Base-by-base conservation (phyloP, 306 rosid species). In the Astragalus membranaceus region DNA sequence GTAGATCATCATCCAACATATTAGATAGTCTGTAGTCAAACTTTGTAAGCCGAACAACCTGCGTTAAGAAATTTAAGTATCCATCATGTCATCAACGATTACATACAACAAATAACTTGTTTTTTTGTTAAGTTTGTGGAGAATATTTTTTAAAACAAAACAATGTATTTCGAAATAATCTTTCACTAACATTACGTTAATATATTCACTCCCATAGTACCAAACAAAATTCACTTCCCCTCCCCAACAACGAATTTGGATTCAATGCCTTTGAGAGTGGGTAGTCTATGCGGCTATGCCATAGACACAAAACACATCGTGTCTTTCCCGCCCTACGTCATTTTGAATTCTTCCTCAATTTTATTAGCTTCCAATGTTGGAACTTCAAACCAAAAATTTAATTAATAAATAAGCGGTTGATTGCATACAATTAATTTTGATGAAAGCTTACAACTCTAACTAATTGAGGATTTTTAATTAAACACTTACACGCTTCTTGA, bases 1-100 rank as follows among this genome's bases (percentile, higher is more conserved):
- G 98, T 36, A 93, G 82, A 50, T 87, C 77, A 43, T 76, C 73
- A 43, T 81, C 83, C 86, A 93, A 47, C 81, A 15, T 81, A 78
- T 88, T 93, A 47, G 98, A 81, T 75, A 93, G 98, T 77, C 98
- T 88, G 60, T 88, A 93, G 83, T 93, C 98, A 78, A 87, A 93
- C 82, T 93, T 93, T 3, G 90, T 82, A 62, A 93, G 93, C 78
- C 68, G 92, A 69, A 90, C 88, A 84, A 66, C 97, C 98, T 87
- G 90, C 71, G 69, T 51, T 64, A 36, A 30, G 36, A 41, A 68
- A 70, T 52, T 10, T 10, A 69, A 64, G 12, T 11, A 49, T 67
- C 47, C 80, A 65, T 47, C 66, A 62, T 64, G 58, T 46, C 53
- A 15, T 60, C 47, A 13, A 7, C 4, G 7, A 59, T 2, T 13